Percentiles rank a stretch among this genome's conserved stretches.
These are phyloP conservation scores for Buddleja alternifolia DNA, from an alignment of 257 asterid species.

Conservation along the genomic window DNA sequence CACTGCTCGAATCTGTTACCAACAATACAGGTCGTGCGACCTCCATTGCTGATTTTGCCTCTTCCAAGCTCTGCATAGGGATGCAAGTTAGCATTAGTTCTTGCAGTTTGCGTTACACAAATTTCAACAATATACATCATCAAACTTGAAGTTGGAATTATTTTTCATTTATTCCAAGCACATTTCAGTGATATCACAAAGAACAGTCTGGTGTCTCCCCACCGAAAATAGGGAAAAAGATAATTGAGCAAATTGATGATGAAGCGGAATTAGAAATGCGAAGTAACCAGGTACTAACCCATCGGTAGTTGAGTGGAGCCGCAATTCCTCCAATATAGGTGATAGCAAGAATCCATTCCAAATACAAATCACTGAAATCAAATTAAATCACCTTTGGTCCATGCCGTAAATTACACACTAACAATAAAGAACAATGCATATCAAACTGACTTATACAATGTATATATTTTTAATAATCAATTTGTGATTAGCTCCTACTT, in stretches of 20 bases:
- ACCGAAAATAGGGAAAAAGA: too few species aligned
- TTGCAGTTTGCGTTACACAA: neutral
- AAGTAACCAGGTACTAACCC: slow-evolving; percentile 51
- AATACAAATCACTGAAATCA: slow-evolving; percentile 64
- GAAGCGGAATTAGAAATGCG: neutral
- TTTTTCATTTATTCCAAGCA: too few species aligned
- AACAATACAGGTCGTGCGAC: slow-evolving; percentile 64
- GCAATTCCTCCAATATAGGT: slow-evolving; percentile 84
- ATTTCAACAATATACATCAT: neutral
- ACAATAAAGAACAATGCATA: too few species aligned
- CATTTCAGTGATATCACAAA: too few species aligned
- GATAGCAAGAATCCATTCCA: slow-evolving; percentile 94
- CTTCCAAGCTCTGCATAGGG: slow-evolving; percentile 72
- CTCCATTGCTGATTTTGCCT: slow-evolving; percentile 77
- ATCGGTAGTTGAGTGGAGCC: slow-evolving; percentile 90
- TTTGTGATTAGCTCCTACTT: too few species aligned
- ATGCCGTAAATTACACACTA: neutral
- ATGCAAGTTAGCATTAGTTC: slow-evolving; percentile 6
- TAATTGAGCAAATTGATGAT: too few species aligned
- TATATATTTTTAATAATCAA: too few species aligned
- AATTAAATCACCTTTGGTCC: slow-evolving; percentile 3
- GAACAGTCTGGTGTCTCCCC: too few species aligned
- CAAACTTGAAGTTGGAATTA: neutral
- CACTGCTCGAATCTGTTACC: slow-evolving; percentile 60
- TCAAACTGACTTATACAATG: too few species aligned